These are phyloP conservation scores for Rhizopus stolonifer DNA, from an alignment of 371 early-diverging fungal species.

Conservation along the genomic window DNA sequence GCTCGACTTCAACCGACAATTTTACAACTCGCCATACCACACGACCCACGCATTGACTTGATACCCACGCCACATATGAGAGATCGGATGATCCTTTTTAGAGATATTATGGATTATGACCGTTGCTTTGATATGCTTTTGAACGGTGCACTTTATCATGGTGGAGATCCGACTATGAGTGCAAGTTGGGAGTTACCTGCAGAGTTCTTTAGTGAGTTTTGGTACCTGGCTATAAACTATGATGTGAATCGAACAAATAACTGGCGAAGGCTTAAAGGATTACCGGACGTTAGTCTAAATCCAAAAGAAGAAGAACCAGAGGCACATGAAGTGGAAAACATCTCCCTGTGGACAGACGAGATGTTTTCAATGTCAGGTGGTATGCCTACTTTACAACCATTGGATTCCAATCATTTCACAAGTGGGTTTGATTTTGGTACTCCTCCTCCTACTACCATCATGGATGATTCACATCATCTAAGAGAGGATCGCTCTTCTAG, in stretches of 20 bases:
- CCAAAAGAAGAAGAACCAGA: not conserved
- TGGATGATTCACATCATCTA: not conserved
- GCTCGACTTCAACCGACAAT: conserved; percentile 38
- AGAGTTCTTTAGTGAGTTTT: conserved; percentile 56
- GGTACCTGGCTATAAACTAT: conserved; percentile 43
- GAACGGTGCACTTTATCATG: conserved; percentile 51
- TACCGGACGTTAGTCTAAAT: conserved; percentile 20
- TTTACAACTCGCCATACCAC: conserved; percentile 51
- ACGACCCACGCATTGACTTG: conserved; percentile 60
- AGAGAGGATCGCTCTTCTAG: conserved; percentile 30
- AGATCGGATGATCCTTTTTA: conserved; percentile 62
- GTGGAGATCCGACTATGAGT: conserved; percentile 59
- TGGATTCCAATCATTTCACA: conserved; percentile 21
- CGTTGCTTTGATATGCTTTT: conserved; percentile 53
- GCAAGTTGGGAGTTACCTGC: conserved; percentile 59
- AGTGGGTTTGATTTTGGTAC: conserved; percentile 31
- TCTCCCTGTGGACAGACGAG: conserved; percentile 25
- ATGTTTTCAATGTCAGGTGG: conserved; percentile 25
- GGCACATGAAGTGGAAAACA: not conserved
- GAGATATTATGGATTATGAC: conserved; percentile 56
- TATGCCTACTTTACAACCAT: conserved; percentile 27
- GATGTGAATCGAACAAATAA: conserved; percentile 36
- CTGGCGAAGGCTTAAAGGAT: conserved; percentile 40
- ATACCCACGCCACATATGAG: conserved; percentile 59
- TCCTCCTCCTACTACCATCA: too few relatives aligned